Percentiles rank a stretch among this genome's conserved stretches.
These are phyloP conservation scores for Geotrichum carabidarum DNA, from an alignment of 1,139 yeast species.

Conservation along the genomic window DNA sequence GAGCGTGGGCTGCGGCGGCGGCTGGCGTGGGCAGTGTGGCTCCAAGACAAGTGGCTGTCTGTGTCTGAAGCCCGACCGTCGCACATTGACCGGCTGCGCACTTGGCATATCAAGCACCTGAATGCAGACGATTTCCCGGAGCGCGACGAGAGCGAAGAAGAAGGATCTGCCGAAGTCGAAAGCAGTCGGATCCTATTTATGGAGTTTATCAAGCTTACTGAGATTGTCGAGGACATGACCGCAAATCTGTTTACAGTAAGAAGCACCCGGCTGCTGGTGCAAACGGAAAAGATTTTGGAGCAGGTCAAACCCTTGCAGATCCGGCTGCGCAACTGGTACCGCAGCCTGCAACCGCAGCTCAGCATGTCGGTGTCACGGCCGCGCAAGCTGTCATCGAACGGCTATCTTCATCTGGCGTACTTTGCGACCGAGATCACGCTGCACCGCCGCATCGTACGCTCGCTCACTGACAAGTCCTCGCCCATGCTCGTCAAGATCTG, in stretches of 20 bases:
- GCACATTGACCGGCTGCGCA: conserved; percentile 42
- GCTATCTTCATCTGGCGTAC: conserved; percentile 75
- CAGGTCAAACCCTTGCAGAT: conserved; percentile 83
- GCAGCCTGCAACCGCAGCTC: conserved; percentile 62
- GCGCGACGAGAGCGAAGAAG: conserved; percentile 46
- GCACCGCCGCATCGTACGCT: conserved; percentile 71
- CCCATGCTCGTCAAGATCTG: conserved; percentile 64
- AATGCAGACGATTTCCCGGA: conserved; percentile 36
- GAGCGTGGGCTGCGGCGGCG: conserved; percentile 79
- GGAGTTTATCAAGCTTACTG: conserved; percentile 62
- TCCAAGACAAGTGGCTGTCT: conserved; percentile 85
- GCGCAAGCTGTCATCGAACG: conserved; percentile 47
- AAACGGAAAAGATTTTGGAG: conserved; percentile 61
- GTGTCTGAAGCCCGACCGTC: conserved; percentile 75
- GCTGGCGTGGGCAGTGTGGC: conserved; percentile 88
- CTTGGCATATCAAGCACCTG: conserved; percentile 31
- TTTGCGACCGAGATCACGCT: conserved; percentile 82
- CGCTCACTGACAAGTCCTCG: conserved; percentile 39
- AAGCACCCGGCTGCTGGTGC: conserved; percentile 52
- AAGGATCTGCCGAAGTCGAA: conserved; percentile 63
- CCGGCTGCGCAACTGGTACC: conserved; percentile 77
- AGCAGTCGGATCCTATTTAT: conserved; percentile 68
- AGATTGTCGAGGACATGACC: conserved; percentile 66
- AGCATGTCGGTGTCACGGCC: conserved; percentile 48
- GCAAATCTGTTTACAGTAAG: conserved; percentile 65